phyloP scores from a whole-genome alignment of 164 flowering plant species.

The Umbilicus rupestris region DNA sequence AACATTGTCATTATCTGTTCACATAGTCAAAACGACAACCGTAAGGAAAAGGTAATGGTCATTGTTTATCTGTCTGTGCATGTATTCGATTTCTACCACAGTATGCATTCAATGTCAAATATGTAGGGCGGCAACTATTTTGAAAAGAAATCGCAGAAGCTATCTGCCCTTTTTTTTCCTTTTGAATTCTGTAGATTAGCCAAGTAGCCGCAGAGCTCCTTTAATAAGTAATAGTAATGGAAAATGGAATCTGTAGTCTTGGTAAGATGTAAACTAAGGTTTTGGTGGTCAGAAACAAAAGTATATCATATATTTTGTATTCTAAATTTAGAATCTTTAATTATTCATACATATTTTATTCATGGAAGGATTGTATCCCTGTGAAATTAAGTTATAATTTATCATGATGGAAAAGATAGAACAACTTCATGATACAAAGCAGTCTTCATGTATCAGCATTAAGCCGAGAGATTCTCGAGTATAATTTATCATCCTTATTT shows the following conservation, averaged over 20 bases:
- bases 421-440: too few relatives aligned
- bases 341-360: too few relatives aligned
- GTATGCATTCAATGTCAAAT: background rate
- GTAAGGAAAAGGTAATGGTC: slow-evolving; percentile 68
- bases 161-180: background rate
- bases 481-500: too few relatives aligned
- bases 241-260: background rate
- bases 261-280: background rate
- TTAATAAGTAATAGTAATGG: background rate
- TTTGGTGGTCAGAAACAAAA: background rate
- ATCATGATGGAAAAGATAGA: too few relatives aligned
- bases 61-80: background rate
- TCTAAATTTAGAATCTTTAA: too few relatives aligned
- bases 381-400: too few relatives aligned
- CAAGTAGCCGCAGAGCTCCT: background rate
- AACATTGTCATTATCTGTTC: slow-evolving; percentile 70
- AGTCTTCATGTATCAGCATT: too few relatives aligned
- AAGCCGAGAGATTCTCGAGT: too few relatives aligned
- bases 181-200: background rate
- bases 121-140: background rate
- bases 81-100: too few relatives aligned
- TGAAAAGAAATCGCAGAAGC: background rate
- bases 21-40: slow-evolving; percentile 64
- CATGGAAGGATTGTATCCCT: too few relatives aligned
- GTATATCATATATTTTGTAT: too few relatives aligned